Evolutionary conservation across 257 asterid genomes (phyloP), one percentile per base, ranked within the genome.

Genomic region (Fraxinus quadrangulata): DNA sequence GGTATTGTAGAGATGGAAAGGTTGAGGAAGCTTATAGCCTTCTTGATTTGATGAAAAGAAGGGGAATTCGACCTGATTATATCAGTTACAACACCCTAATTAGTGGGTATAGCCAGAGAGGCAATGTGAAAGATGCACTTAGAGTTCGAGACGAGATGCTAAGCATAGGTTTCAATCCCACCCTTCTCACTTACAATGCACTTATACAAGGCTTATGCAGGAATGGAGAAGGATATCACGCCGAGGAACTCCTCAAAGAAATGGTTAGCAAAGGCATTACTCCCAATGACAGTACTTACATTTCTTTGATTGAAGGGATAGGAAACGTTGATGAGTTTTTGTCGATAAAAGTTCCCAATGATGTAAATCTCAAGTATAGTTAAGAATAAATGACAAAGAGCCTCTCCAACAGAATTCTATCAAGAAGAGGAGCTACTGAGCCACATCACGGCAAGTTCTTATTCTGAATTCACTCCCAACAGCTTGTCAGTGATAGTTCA

Each of bases 181-280:
- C 87, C 10, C 84, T 78, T 40, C 83, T 70, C 70, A 83, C 87
- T 70, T 88, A 88, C 79, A 86, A 90, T 82, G 89, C 90, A 69
- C 85, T 88, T 74, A 80, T 86, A 79, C 83, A 79, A 83, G 94
- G 89, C 72, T 80, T 78, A n/a, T 85, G 89, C 82, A 69, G 81
- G 78, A 85, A 75, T 2, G 82, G 78, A 65, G 78, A 77, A 82
- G 90, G 89, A 36, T 47, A 59, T 73, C 77, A 54, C 34, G 90
- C 86, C 40, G 90, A 88, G 83, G 82, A 78, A 73, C 85, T 90
- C 82, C 84, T 87, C 37, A 85, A 88, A 83, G 96, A 88, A 82
- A 88, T 90, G 93, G 88, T 83, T 77, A 67, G 81, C 74, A 84
- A 75, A 77, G 96, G 92, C 79, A 84, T 88, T 75, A 75, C 80